Base-by-base conservation (phyloP, 371 early-diverging fungal genomes). In the Cokeromyces recurvatus region DNA sequence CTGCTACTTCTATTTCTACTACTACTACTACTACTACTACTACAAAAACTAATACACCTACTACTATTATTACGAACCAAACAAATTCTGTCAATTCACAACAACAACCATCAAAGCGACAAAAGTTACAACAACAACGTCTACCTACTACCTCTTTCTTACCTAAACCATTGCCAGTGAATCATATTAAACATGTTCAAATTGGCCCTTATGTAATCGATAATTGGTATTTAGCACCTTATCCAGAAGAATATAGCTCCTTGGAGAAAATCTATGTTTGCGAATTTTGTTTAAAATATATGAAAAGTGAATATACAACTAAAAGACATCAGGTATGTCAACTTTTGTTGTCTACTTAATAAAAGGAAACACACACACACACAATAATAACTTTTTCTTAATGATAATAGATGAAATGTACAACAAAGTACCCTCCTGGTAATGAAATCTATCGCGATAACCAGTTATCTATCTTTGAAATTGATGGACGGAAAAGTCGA, bases 191-290 rank as follows among this genome's bases (percentile, higher is more conserved):
- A 12, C 51, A 57, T 25, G 43, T 64, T 2, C 52, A 57, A 1
- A 38, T 99, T 39, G 95, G 98, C 3, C 61, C 77, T 24, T 90
- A 82, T 68, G 59, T 82, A 42, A 86, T 99, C 24, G 86, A 96
- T 55, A 85, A 92, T 1, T 99, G 99, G 99, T 99, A 98, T 68
- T 79, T 89, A 20, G 88, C 97, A 17, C 99, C 99, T 17, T 99
- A 98, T 68, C 99, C 99, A 2, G 93, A 95, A 64, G 95, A 95
- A 68, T 95, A 94, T 68, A 86, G 85, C 42, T 68, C 67, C 21
- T 69, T 74, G 10, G 64, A 71, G 6, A 56, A 68, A 4, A 57
- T 98, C 12, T 95, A 91, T 59, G 82, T 99, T 36, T 99, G 99
- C 69, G 97, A 98, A 66, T 97, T 82, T 55, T 99, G 99, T 63